Conservation (phyloP, 495 filamentous ascomycete species). For the Aspergillus asperescens region DNA sequence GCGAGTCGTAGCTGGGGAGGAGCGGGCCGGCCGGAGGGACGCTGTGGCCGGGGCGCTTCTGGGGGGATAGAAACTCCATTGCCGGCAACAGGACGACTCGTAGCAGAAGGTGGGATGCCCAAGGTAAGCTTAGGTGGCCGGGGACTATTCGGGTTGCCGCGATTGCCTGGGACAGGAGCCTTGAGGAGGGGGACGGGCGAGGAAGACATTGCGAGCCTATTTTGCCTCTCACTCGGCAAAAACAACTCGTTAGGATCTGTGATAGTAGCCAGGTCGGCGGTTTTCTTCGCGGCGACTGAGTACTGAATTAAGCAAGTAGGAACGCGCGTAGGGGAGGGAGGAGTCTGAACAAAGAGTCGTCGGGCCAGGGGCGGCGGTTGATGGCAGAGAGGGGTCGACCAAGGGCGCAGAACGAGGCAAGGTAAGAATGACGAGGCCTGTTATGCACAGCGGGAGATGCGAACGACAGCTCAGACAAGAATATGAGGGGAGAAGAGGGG, state of each 20-base stretch:
- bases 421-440: neutral
- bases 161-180: constrained; percentile 72
- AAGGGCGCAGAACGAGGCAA: constrained; percentile 1
- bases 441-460: neutral
- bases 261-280: constrained; percentile 40
- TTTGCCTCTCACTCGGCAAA: constrained; percentile 44
- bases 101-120: constrained; percentile 81
- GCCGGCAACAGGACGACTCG: constrained; percentile 58
- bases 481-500: neutral
- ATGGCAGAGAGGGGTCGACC: constrained; percentile 13
- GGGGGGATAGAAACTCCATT: constrained; percentile 30
- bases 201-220: constrained; percentile 65
- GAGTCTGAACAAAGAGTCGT: constrained; percentile 21
- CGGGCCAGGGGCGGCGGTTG: constrained; percentile 18
- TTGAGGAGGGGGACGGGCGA: constrained; percentile 69
- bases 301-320: constrained; percentile 18
- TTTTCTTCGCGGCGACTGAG: constrained; percentile 11
- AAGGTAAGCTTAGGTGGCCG: constrained; percentile 76
- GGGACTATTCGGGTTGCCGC: constrained; percentile 49
- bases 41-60: constrained; percentile 27
- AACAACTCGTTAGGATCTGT: constrained; percentile 47
- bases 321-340: constrained; percentile 6
- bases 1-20: constrained; percentile 72
- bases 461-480: constrained; percentile 1
- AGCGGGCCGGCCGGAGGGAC: constrained; percentile 45